Base-by-base conservation (phyloP, 108 stramenopile species). In the Thalassiosira profunda region DNA sequence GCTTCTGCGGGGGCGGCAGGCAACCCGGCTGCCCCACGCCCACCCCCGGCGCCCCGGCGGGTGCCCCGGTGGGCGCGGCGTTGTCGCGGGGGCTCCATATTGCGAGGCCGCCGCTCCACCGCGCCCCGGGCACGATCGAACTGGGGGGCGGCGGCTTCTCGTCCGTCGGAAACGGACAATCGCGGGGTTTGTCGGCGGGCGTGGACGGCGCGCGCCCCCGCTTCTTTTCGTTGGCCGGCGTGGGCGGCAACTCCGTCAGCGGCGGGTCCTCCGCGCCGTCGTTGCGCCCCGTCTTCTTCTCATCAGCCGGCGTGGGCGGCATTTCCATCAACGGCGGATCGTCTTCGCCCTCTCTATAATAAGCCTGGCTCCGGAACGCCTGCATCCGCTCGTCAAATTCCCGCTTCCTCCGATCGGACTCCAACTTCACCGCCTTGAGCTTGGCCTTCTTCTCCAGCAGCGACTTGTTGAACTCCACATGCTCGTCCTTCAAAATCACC, bases 71-170 rank as follows among this genome's bases (percentile, higher is more conserved):
- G n/a, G n/a, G n/a, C n/a, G n/a, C 25, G 2, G 54, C 41, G 25
- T 11, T 23, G 29, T 23, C 31, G 0, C 36, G 24, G 29, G 59
- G 46, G 47, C 59, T 54, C 74, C 74, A 76, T 2, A 30, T 17
- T 20, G 74, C 74, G 42, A 48, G 34, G 12, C 74, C 74, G 1
- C 74, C 74, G 34, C 74, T 67, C 74, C 74, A 76, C 60, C 45
- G 43, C 12, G 74, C 74, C n/a, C 59, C 66, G 21, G 74, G 66
- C 23, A 67, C 35, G 17, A 76, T 24, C 0, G 41, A 29, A 2
- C 14, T 41, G 46, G 28, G 1, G 17, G 21, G 20, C 30, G 56
- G n/a, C 14, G 12, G 5, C 30, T 38, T 24, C 14, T 47, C 5
- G 8, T 30, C 15, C n/a, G n/a, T n/a, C n/a, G n/a, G n/a, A n/a